Base-by-base conservation (phyloP, 2,329 filamentous ascomycete genomes). In the Hypomyces perniciosus region DNA sequence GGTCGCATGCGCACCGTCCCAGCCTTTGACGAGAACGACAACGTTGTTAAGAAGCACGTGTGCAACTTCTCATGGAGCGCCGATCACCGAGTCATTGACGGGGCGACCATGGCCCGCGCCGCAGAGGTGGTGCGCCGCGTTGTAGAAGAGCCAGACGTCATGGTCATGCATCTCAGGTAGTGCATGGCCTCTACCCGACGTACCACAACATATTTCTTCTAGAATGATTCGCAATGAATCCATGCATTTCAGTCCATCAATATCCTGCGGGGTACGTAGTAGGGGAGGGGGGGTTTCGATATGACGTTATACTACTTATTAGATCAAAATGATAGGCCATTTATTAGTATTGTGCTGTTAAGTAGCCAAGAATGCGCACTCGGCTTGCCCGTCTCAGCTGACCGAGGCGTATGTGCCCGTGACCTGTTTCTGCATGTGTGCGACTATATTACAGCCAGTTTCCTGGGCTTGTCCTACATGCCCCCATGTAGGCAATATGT, bases 11-110 rank as follows among this genome's bases (percentile, higher is more conserved):
- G 85, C 60, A 79, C 81, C 1, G 80, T 96, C 31, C 93, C 93
- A 8, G 86, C 89, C 3, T 97, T 97, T 68, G 78, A 74, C 50
- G 76, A 75, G 45, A 62, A 71, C 57, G 67, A 79, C 68, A 65
- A 70, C 30, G 74, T 97, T 9, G 77, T 91, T 9, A 83, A 81
- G 70, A 88, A 83, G 67, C 85, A 95, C 62, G 79, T 95, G 54
- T 85, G 86, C 65, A 90, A 95, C 64, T 90, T 97, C 61, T 97
- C 91, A 70, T 97, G 92, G 92, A 92, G 88, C 67, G 92, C 92
- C 5, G 91, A 97, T 69, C 93, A 99, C 70, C 78, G 93, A 20
- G 88, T 97, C 48, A 84, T 97, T 43, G 93, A 99, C 69, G 93
- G 93, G 2, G 92, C 92, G 43, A 96, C 91, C 54, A 90, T 96